Percentiles rank a stretch among this genome's conserved stretches.
Evolutionary conservation across 768 basidiomycete species (phyloP).

Genomic region (Candolleomyces efflorescens): DNA sequence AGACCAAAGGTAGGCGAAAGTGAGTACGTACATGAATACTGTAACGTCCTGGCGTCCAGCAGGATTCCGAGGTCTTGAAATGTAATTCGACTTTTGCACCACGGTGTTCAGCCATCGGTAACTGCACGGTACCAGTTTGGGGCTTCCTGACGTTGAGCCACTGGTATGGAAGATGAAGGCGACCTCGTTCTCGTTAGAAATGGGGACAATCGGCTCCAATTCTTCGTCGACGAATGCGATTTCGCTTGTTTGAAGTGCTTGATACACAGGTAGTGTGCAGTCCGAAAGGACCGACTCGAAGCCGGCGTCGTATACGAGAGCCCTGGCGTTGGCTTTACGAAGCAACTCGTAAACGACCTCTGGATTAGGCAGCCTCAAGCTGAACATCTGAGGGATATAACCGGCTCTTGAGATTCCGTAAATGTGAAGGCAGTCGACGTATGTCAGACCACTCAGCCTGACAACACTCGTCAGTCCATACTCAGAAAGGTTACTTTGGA

Average conservation of each 20-base stretch:
- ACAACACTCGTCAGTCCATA: constrained; percentile 6
- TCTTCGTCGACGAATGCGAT: constrained; percentile 32
- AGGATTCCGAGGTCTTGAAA: constrained; percentile 43
- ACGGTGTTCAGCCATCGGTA: constrained; percentile 63
- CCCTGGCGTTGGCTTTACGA: constrained; percentile 54
- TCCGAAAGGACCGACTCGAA: constrained; percentile 40
- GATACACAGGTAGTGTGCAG: constrained; percentile 48
- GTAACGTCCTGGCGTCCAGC: constrained; percentile 61
- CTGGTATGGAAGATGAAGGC: constrained; percentile 77
- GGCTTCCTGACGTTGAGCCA: constrained; percentile 80
- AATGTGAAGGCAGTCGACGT: constrained; percentile 67
- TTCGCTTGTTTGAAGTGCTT: constrained; percentile 35
- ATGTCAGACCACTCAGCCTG: constrained; percentile 73
- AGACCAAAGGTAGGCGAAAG: constrained; percentile 18
- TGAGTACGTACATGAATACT: constrained; percentile 60
- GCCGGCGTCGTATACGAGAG: constrained; percentile 60
- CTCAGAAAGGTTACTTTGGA: background rate
- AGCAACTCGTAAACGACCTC: constrained; percentile 68
- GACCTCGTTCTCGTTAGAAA: constrained; percentile 34
- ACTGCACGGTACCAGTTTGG: constrained; percentile 72
- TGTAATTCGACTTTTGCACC: constrained; percentile 53
- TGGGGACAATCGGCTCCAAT: constrained; percentile 39
- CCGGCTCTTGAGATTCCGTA: constrained; percentile 75
- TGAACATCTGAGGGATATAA: constrained; percentile 75
- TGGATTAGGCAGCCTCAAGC: constrained; percentile 71